Evolutionary conservation across 176 grass and related monocot species (phyloP), one percentile per base, ranked within the genome.

Genomic region (Carex littledalei): DNA sequence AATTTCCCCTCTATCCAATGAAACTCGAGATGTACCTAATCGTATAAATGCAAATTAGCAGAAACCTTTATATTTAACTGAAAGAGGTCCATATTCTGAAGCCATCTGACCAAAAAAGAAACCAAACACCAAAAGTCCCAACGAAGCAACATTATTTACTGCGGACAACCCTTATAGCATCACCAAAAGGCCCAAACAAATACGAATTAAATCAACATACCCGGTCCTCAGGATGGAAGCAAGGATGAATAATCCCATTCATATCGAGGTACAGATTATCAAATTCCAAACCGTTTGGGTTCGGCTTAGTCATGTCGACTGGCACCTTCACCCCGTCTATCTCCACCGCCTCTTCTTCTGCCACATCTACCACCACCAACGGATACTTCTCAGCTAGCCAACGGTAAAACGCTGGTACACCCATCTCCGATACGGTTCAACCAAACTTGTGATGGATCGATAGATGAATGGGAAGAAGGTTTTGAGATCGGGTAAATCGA

Each of bases 341-440:
- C 88, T 94, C 87, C n/a, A 95, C 90, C 16, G 88, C 14, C 87
- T 99, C 93, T 86, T 99, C 93, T 83, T 99, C 93, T 76, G 95
- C 84, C 71, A 94, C 96, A 82, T 99, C 96, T 66, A 99, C 93
- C 79, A 99, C 90, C 85, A 99, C 85, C 96, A 99, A 91, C 3
- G 91, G 96, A 59, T 99, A 99, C 91, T 99, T 99, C 91, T 99
- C 96, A 63, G 96, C 93, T 65, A 99, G 90, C 96, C 96, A 99
- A 11, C 93, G 88, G 88, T 99, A 99, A 89, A 99, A 99, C 78
- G 93, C 81, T 24, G 93, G 96, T 6, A 99, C 96, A 54, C 96
- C 96, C 93, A 99, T 99, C 50, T 80, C 88, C 31, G 58, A 18
- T 13, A 35, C 74, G 16, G 26, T 81, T 32, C 39, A 45, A 72